A percentile compares a stretch with the other conserved stretches of the same genome.
Evolutionary conservation across 2,329 filamentous ascomycete species (phyloP).

Genomic region (Sporothrix curviconia): DNA sequence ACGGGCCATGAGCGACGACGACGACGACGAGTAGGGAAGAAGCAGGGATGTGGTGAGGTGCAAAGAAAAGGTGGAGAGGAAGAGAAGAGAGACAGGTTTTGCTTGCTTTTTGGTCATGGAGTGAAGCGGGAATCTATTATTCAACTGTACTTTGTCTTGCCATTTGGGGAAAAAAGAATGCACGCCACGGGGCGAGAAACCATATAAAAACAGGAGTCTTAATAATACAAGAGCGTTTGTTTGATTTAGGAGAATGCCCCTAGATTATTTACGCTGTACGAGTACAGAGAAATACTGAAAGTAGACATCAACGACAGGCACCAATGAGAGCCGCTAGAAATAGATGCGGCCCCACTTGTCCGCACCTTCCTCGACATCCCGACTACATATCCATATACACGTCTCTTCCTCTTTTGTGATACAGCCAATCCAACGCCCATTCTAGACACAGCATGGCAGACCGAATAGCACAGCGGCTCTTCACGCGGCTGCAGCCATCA

Average conservation of each 20-base stretch:
- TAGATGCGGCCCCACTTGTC: neutral
- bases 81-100: neutral
- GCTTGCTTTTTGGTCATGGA: neutral
- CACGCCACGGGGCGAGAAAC: conserved; percentile 1
- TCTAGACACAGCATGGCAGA: neutral
- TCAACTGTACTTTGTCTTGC: conserved; percentile 7
- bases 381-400: neutral
- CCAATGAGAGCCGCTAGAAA: neutral
- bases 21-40: conserved; percentile 10
- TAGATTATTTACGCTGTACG: neutral
- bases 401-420: neutral
- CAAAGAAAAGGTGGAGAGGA: neutral
- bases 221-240: conserved; percentile 2
- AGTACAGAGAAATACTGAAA: neutral
- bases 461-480: neutral
- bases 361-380: neutral
- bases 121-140: neutral
- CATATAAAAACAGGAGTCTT: conserved; percentile 7
- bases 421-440: neutral
- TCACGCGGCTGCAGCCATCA: neutral
- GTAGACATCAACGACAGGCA: no score
- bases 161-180: conserved; percentile 1
- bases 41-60: no score
- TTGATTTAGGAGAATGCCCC: neutral
- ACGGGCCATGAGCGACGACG: conserved; percentile 14